These are phyloP conservation scores for Ogataea pini DNA, from an alignment of 805 yeast genomes.

Conservation along the genomic window DNA sequence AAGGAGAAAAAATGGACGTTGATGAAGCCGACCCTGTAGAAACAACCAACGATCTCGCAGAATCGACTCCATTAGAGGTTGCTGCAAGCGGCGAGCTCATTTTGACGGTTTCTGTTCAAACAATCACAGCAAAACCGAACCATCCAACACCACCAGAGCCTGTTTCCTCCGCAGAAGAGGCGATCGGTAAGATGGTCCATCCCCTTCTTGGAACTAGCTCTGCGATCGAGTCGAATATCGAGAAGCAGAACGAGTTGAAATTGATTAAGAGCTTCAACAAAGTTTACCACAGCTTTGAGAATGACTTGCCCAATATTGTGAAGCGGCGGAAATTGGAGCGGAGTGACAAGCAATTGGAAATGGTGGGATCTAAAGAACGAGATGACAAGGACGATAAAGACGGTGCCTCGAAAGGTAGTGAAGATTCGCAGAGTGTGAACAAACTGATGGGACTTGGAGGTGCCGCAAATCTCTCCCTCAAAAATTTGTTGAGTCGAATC, in stretches of 20 bases:
- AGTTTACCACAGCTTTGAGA: slow-evolving; percentile 74
- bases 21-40: background rate
- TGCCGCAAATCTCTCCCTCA: slow-evolving; percentile 74
- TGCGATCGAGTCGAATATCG: slow-evolving; percentile 44
- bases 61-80: background rate
- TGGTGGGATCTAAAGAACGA: slow-evolving; percentile 29
- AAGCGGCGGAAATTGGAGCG: slow-evolving; percentile 78
- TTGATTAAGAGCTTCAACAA: slow-evolving; percentile 66
- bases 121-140: slow-evolving; percentile 31
- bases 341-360: slow-evolving; percentile 68
- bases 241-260: slow-evolving; percentile 37
- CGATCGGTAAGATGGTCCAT: slow-evolving; percentile 36
- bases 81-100: slow-evolving; percentile 15
- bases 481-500: slow-evolving; percentile 76
- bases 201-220: slow-evolving; percentile 39
- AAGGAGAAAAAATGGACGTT: slow-evolving; percentile 12
- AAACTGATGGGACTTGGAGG: slow-evolving; percentile 45
- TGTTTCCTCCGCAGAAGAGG: slow-evolving; percentile 31
- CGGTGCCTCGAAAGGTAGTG: slow-evolving; percentile 21
- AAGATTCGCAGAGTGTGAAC: slow-evolving; percentile 27
- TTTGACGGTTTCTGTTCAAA: slow-evolving; percentile 19
- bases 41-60: background rate
- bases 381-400: slow-evolving; percentile 15
- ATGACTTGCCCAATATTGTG: slow-evolving; percentile 71
- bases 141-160: slow-evolving; percentile 32